phyloP scores from a whole-genome alignment of 169 alveolate species.

The Sarcocystis neurona region DNA sequence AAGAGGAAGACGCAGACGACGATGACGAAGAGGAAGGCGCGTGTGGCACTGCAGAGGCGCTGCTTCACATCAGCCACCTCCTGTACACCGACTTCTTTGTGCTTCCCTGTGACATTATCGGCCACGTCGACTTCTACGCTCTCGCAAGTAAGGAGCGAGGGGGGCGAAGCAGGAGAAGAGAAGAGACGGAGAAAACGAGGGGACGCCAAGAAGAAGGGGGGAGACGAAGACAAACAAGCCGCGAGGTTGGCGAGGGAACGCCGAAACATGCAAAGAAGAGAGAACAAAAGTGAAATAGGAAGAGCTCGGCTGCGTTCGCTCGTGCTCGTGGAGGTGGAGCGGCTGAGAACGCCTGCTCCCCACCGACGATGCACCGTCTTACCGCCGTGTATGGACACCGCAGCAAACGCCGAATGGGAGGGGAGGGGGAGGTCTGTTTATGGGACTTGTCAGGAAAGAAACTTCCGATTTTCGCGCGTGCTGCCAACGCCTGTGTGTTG shows the following conservation, averaged over 20 bases:
- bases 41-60: conserved; percentile 66
- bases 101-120: conserved; percentile 60
- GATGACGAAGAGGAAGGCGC: conserved; percentile 50
- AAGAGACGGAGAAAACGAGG: background rate
- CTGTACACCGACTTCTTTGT: conserved; percentile 57
- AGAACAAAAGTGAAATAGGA: background rate
- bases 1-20: conserved; percentile 23
- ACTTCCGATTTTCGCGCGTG: too few relatives aligned
- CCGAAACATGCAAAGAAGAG: background rate
- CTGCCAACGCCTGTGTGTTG: too few relatives aligned
- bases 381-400: too few relatives aligned
- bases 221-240: too few relatives aligned
- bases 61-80: conserved; percentile 55
- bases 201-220: too few relatives aligned
- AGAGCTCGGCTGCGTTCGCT: background rate
- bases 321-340: too few relatives aligned
- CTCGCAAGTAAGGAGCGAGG: conserved; percentile 63
- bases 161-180: background rate
- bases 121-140: conserved; percentile 62
- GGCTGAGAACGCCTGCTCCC: too few relatives aligned
- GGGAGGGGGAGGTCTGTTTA: too few relatives aligned
- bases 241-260: too few relatives aligned
- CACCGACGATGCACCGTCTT: too few relatives aligned
- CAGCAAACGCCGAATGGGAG: too few relatives aligned
- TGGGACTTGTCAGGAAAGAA: too few relatives aligned